Conservation (phyloP, 768 basidiomycete genomes). For the Collybiopsis luxurians region DNA sequence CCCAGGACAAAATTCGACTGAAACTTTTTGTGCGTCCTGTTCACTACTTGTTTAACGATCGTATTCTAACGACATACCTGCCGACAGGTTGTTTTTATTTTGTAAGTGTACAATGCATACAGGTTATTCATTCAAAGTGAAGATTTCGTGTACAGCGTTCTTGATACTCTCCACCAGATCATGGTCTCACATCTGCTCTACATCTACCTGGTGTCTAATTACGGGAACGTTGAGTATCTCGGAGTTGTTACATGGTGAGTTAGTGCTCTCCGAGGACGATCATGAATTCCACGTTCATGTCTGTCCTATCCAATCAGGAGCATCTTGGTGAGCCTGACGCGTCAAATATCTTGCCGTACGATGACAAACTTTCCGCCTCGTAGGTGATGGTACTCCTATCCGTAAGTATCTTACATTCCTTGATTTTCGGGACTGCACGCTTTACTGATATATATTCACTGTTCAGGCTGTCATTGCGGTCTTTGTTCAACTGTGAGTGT, state of each 20-base stretch:
- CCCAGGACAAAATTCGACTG: too few species aligned
- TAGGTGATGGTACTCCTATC: conserved; percentile 6
- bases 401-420: neutral
- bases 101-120: neutral
- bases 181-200: conserved; percentile 6
- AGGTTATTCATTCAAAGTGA: too few species aligned
- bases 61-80: too few species aligned
- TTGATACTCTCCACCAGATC: conserved; percentile 5
- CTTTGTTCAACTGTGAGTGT: neutral
- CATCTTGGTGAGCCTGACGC: conserved; percentile 4
- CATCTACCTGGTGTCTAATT: neutral
- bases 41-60: too few species aligned
- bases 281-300: neutral
- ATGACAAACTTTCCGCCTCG: neutral
- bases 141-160: neutral
- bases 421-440: too few species aligned
- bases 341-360: too few species aligned
- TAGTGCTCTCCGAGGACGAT: neutral
- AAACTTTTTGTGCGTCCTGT: neutral
- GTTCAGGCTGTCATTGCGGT: conserved; percentile 1
- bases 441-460: neutral
- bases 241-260: neutral
- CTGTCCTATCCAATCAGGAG: neutral
- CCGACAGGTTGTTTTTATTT: conserved; percentile 4
- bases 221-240: neutral